Evolutionary conservation across 129 eudicot species (phyloP).

Genomic region (Centella asiatica): DNA sequence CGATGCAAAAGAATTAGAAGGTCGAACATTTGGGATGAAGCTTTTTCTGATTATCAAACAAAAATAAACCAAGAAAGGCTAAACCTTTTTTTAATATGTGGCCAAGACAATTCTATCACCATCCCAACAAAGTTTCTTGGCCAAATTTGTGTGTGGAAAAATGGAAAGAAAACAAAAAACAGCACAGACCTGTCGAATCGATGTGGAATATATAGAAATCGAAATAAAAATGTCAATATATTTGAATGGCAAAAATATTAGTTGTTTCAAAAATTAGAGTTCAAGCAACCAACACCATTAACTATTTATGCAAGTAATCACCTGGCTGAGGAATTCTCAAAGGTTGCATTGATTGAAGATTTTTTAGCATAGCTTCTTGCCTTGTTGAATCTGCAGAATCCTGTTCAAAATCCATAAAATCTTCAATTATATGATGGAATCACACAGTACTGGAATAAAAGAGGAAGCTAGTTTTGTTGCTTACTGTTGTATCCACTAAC

Average conservation of each 20-base stretch:
- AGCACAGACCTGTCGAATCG: neutral
- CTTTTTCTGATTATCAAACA: neutral
- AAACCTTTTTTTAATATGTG: conserved; percentile 12
- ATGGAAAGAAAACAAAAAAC: too few relatives aligned
- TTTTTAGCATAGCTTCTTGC: neutral
- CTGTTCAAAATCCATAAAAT: neutral
- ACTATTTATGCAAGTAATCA: neutral
- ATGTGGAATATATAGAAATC: neutral
- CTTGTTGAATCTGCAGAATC: neutral
- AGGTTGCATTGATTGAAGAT: neutral
- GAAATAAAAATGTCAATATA: neutral
- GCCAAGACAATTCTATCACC: conserved; percentile 12
- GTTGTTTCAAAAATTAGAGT: neutral
- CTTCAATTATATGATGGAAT: neutral
- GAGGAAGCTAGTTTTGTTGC: neutral
- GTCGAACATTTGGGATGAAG: neutral
- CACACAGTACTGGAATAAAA: neutral
- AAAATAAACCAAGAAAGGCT: neutral
- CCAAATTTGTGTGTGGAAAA: neutral
- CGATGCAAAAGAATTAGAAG: neutral
- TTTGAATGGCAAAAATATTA: neutral
- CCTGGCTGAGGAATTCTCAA: neutral
- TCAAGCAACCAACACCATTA: neutral
- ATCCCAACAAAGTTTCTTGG: neutral
- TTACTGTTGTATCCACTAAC: neutral